These are phyloP conservation scores for Cladosporium sp. DNA, from an alignment of 2,329 filamentous ascomycete genomes.

Conservation along the genomic window DNA sequence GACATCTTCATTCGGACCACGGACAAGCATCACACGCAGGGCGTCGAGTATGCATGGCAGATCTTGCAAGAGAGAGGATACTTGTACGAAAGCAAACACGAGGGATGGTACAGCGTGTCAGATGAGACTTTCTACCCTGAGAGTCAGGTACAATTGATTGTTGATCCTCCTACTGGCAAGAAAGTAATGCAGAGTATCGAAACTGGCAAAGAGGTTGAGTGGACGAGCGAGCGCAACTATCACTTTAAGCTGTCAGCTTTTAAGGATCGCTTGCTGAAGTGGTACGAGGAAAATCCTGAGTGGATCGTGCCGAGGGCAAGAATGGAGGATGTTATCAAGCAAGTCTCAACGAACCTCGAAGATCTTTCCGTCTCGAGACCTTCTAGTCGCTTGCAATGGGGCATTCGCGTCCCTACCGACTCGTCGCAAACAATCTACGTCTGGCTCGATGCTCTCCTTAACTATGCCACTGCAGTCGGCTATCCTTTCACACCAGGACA, in stretches of 20 bases:
- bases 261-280: constrained; percentile 69
- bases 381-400: constrained; percentile 73
- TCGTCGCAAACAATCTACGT: constrained; percentile 89
- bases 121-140: constrained; percentile 95
- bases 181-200: constrained; percentile 74
- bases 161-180: constrained; percentile 75
- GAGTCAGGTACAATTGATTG: constrained; percentile 64
- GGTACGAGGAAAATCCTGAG: constrained; percentile 71
- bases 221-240: constrained; percentile 89
- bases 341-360: constrained; percentile 72
- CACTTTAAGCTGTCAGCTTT: constrained; percentile 88
- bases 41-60: constrained; percentile 86
- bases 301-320: constrained; percentile 71
- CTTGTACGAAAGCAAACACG: constrained; percentile 80
- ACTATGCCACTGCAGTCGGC: constrained; percentile 84
- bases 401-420: constrained; percentile 82
- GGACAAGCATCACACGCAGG: constrained; percentile 72
- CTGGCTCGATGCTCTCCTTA: constrained; percentile 93
- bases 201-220: constrained; percentile 90
- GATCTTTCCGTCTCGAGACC: constrained; percentile 90
- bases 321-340: constrained; percentile 73
- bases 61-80: constrained; percentile 70
- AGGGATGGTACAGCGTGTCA: constrained; percentile 94
- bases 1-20: constrained; percentile 93
- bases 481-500: constrained; percentile 73